Percentiles rank a stretch among this genome's conserved stretches.
Evolutionary conservation across 768 basidiomycete species (phyloP).

Genomic region (Leccinum uliginosum): DNA sequence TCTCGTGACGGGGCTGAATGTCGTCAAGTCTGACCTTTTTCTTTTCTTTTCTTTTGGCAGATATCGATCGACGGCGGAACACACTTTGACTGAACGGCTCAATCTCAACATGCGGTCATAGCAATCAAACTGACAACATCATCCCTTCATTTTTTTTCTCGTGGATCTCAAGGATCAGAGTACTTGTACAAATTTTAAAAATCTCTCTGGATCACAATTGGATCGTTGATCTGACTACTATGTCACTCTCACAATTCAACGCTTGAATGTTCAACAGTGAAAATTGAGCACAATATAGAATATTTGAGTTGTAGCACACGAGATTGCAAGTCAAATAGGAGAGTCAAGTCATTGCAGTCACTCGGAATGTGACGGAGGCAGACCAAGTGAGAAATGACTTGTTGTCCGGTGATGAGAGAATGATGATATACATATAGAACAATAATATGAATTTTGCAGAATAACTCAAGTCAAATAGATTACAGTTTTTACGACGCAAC

Average conservation of each 20-base stretch:
- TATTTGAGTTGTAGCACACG: too few species aligned
- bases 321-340: too few species aligned
- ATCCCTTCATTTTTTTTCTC: not conserved
- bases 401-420: too few species aligned
- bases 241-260: not conserved
- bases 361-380: too few species aligned
- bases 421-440: too few species aligned
- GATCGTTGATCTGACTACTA: not conserved
- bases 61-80: constrained; percentile 25
- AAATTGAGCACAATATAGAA: too few species aligned
- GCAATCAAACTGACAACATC: not conserved
- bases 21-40: not conserved
- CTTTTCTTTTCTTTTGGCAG: not conserved
- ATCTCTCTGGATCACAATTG: not conserved
- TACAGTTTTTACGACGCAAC: too few species aligned
- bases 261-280: too few species aligned
- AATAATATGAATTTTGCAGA: too few species aligned
- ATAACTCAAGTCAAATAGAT: too few species aligned
- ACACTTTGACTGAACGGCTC: constrained; percentile 19
- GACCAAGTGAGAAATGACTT: too few species aligned
- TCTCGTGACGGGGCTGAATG: not conserved
- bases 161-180: not conserved
- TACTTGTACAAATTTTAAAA: not conserved
- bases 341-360: too few species aligned
- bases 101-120: not conserved